Evolutionary conservation across 2,329 filamentous ascomycete genomes (phyloP).

Genomic region (Nemania serpens): DNA sequence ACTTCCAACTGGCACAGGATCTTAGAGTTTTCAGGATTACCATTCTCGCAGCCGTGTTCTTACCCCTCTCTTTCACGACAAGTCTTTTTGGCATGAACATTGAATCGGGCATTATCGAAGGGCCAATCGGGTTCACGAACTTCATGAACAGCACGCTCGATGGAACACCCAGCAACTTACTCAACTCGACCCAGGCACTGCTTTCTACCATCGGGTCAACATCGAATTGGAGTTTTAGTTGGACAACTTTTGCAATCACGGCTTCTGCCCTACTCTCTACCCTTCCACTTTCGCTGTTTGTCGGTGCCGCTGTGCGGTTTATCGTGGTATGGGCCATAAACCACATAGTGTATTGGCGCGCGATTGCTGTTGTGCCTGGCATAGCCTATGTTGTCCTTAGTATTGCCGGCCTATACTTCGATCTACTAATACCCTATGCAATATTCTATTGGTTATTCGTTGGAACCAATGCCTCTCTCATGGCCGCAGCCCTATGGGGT

Average conservation of each 20-base stretch:
- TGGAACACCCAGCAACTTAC: neutral
- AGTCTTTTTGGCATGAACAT: slow-evolving; percentile 1
- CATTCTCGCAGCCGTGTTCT: neutral
- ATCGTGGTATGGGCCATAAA: neutral
- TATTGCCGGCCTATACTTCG: too few species aligned
- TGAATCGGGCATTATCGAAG: neutral
- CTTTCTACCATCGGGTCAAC: neutral
- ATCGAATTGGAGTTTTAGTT: neutral
- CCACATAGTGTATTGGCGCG: neutral
- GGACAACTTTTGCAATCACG: neutral
- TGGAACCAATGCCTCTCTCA: too few species aligned
- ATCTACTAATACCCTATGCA: too few species aligned
- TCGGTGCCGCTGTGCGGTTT: neutral
- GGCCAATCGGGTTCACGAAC: neutral
- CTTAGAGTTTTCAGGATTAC: neutral
- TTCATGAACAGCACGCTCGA: neutral
- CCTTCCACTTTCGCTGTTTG: neutral
- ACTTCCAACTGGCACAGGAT: neutral
- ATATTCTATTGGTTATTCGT: too few species aligned
- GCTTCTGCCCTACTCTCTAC: neutral
- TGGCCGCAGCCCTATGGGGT: too few species aligned
- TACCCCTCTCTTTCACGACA: neutral
- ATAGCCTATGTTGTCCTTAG: neutral
- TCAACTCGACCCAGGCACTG: neutral
- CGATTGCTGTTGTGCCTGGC: neutral